Conservation (phyloP, 306 rosid genomes). For the Cyclanthera cordifolia region DNA sequence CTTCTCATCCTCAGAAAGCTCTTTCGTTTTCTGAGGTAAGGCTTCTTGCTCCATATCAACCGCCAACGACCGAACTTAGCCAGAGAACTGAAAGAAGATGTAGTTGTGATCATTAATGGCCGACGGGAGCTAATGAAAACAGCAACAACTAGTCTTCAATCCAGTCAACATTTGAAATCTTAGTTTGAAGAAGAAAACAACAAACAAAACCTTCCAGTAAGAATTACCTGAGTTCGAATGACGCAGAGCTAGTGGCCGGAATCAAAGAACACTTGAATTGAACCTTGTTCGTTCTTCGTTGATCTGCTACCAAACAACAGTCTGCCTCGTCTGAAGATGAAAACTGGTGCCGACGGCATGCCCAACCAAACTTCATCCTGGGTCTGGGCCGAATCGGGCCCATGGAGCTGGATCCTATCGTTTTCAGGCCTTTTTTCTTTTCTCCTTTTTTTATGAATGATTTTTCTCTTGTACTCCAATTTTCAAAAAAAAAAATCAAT, state of each 20-base stretch:
- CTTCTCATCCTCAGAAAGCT: slow-evolving; percentile 68
- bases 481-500: no score
- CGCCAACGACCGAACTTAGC: slow-evolving; percentile 37
- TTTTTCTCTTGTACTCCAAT: no score
- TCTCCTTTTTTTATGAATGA: no score
- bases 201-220: not conserved
- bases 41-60: slow-evolving; percentile 27
- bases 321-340: not conserved
- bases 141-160: not conserved
- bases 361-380: not conserved
- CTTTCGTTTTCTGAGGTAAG: slow-evolving; percentile 47
- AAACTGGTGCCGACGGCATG: not conserved
- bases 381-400: not conserved
- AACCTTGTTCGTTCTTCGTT: not conserved
- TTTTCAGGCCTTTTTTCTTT: not conserved
- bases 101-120: slow-evolving; percentile 5
- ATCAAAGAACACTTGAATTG: not conserved
- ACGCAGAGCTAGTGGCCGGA: not conserved
- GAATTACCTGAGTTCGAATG: not conserved
- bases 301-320: not conserved
- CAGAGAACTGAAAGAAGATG: not conserved
- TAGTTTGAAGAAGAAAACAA: not conserved
- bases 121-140: not conserved
- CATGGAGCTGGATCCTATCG: not conserved
- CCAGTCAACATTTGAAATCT: not conserved